A percentile compares a stretch with the other conserved stretches of the same genome.
phyloP scores from a whole-genome alignment of 495 filamentous ascomycete species.

The Paragyromitra xinjiangensis region DNA sequence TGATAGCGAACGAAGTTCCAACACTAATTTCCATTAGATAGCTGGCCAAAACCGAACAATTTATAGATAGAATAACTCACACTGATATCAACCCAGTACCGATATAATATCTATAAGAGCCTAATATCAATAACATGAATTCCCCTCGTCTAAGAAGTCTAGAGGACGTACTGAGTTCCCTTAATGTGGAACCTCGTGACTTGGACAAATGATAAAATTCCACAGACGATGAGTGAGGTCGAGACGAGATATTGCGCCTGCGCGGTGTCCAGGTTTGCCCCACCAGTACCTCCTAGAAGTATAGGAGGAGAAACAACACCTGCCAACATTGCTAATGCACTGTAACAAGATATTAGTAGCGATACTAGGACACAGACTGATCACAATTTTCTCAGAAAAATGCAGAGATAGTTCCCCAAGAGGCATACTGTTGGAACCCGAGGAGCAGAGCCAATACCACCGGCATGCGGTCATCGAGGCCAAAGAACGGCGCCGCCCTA shows the following conservation, averaged over 20 bases:
- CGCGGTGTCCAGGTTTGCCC: conserved; percentile 70
- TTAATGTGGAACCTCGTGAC: conserved; percentile 85
- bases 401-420: not conserved
- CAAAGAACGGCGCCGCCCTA: conserved; percentile 81
- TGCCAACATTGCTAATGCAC: conserved; percentile 66
- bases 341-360: conserved; percentile 50
- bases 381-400: not conserved
- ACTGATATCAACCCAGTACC: conserved; percentile 90
- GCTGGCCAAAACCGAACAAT: not conserved
- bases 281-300: conserved; percentile 70
- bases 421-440: conserved; percentile 70
- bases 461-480: conserved; percentile 83
- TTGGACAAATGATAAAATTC: conserved; percentile 79
- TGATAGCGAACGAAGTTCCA: conserved; percentile 85
- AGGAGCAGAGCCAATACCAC: conserved; percentile 77
- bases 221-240: conserved; percentile 85
- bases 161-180: conserved; percentile 70
- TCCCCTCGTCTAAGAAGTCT: not conserved
- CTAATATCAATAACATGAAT: conserved; percentile 1
- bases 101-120: conserved; percentile 68
- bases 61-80: conserved; percentile 28
- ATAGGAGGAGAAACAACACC: conserved; percentile 80
- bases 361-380: conserved; percentile 21
- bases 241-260: conserved; percentile 85
- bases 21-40: conserved; percentile 60